Evolutionary conservation across 2,329 filamentous ascomycete genomes (phyloP).

Genomic region (Beauveria medogensis): DNA sequence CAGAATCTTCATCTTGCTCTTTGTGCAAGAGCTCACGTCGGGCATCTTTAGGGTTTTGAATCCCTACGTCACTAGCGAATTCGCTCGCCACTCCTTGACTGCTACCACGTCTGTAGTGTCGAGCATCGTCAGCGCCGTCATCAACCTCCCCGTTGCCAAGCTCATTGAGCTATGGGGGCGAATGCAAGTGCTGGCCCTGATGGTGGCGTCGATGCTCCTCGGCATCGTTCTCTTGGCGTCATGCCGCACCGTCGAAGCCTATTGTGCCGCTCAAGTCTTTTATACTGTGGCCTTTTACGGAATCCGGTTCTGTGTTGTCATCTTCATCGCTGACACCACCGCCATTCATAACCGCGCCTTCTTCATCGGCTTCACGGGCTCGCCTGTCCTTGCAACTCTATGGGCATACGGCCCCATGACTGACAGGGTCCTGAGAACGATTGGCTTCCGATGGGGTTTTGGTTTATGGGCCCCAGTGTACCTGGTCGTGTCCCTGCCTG

Average conservation of each 20-base stretch:
- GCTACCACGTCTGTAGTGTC: slow-evolving; percentile 47
- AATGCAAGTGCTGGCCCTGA: slow-evolving; percentile 51
- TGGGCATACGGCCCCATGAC: slow-evolving; percentile 54
- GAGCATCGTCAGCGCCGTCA: slow-evolving; percentile 47
- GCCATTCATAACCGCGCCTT: slow-evolving; percentile 57
- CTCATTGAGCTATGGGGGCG: slow-evolving; percentile 60
- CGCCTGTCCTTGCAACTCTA: slow-evolving; percentile 58
- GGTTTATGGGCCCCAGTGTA: slow-evolving; percentile 58
- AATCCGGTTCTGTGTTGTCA: slow-evolving; percentile 34
- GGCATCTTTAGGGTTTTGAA: slow-evolving; percentile 31
- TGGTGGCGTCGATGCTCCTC: slow-evolving; percentile 40
- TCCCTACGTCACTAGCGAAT: slow-evolving; percentile 43
- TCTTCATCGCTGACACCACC: slow-evolving; percentile 63
- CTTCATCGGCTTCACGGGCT: slow-evolving; percentile 54
- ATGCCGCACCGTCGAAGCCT: slow-evolving; percentile 51
- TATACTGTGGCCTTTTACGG: slow-evolving; percentile 49
- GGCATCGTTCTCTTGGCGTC: slow-evolving; percentile 58
- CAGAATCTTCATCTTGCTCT: slow-evolving; percentile 33
- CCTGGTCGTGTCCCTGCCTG: slow-evolving; percentile 49
- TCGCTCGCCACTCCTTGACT: slow-evolving; percentile 43
- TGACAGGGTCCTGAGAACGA: slow-evolving; percentile 38
- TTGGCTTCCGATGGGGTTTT: slow-evolving; percentile 60
- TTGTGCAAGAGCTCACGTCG: slow-evolving; percentile 29
- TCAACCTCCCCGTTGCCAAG: slow-evolving; percentile 59
- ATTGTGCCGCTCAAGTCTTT: slow-evolving; percentile 57